Evolutionary conservation across 176 grass and related monocot genomes (phyloP).

Genomic region (Avena insularis): DNA sequence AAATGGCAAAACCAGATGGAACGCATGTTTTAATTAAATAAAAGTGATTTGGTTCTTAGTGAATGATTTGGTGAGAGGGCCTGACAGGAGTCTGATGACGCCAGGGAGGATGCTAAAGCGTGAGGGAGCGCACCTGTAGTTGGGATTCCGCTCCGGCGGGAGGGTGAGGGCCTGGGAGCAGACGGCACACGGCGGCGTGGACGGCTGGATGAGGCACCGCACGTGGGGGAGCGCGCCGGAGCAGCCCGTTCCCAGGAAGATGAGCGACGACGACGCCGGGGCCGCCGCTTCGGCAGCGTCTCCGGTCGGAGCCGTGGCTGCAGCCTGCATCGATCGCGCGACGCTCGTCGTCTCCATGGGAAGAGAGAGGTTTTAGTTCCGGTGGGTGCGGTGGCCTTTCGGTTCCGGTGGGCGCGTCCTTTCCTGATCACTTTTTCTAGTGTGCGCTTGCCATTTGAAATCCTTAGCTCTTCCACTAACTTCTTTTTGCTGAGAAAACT

Average conservation of each 20-base stretch:
- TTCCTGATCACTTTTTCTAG: not conserved
- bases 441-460: not conserved
- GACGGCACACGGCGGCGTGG: conserved; percentile 72
- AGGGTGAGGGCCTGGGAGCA: conserved; percentile 72
- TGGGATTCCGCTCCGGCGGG: conserved; percentile 69
- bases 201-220: conserved; percentile 70
- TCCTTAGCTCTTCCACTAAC: too few species aligned
- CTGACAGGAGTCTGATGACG: not conserved
- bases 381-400: not conserved
- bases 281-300: not conserved
- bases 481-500: too few species aligned
- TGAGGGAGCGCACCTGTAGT: conserved; percentile 64
- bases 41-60: not conserved
- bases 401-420: not conserved
- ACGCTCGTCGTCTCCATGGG: not conserved
- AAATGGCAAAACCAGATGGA: too few species aligned
- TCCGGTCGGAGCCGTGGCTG: not conserved
- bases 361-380: not conserved
- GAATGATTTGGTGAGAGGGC: not conserved
- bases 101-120: too few species aligned
- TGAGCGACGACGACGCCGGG: conserved; percentile 65
- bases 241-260: conserved; percentile 96
- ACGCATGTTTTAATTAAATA: not conserved
- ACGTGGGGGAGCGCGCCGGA: conserved; percentile 72
- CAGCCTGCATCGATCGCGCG: conserved; percentile 29